Evolutionary conservation across 2,329 filamentous ascomycete species (phyloP).

Genomic region (Pseudodiploospora longispora): DNA sequence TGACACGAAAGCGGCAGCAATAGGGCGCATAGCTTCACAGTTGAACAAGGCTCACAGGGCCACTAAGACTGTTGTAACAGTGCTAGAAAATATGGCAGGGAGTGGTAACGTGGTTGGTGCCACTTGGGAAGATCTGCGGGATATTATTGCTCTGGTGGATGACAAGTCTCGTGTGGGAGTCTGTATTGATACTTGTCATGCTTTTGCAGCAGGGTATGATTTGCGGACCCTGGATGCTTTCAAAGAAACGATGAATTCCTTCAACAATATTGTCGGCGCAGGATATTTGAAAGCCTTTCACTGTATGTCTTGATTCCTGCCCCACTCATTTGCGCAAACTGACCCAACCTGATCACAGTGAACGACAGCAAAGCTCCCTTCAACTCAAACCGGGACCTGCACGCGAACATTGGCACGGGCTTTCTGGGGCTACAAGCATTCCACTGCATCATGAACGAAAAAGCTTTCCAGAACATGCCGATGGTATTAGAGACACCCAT

Average conservation of each 20-base stretch:
- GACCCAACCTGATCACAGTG: constrained; percentile 34
- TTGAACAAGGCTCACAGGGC: constrained; percentile 75
- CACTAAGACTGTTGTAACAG: constrained; percentile 67
- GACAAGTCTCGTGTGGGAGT: constrained; percentile 83
- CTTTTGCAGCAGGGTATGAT: constrained; percentile 92
- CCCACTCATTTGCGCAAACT: not conserved
- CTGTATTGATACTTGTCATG: constrained; percentile 94
- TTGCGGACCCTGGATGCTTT: constrained; percentile 69
- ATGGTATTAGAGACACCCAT: constrained; percentile 97
- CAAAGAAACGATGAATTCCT: constrained; percentile 61
- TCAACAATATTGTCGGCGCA: constrained; percentile 69
- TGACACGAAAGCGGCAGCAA: constrained; percentile 57
- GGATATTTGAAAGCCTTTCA: constrained; percentile 80
- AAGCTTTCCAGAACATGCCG: constrained; percentile 66
- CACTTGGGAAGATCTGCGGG: constrained; percentile 75
- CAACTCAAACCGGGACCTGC: constrained; percentile 72
- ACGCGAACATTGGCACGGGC: constrained; percentile 93
- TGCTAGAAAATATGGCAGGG: constrained; percentile 94
- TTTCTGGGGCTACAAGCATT: constrained; percentile 88
- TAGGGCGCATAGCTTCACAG: constrained; percentile 69
- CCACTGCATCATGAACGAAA: constrained; percentile 81
- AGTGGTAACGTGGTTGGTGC: constrained; percentile 80
- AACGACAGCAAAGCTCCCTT: constrained; percentile 95
- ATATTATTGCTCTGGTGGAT: constrained; percentile 72
- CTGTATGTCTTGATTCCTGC: constrained; percentile 17